Percentiles rank a stretch among this genome's conserved stretches.
Evolutionary conservation across 148 eudicot genomes (phyloP).

Genomic region (Fagopyrum esculentum): DNA sequence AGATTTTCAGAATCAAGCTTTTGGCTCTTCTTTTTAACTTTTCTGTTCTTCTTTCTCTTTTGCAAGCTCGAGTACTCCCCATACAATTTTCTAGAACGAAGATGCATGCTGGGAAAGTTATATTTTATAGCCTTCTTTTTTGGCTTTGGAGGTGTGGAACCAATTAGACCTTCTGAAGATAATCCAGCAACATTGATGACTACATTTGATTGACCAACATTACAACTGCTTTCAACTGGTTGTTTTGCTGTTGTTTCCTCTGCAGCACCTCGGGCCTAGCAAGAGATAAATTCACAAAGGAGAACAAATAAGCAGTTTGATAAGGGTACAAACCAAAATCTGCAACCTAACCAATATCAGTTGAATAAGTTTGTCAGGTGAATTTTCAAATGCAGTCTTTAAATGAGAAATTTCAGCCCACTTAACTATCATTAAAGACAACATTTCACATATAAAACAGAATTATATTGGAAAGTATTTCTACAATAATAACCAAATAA

Average conservation of each 20-base stretch:
- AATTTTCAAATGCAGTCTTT: neutral
- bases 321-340: neutral
- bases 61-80: constrained; percentile 31
- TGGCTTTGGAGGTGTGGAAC: constrained; percentile 15
- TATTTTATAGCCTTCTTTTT: constrained; percentile 32
- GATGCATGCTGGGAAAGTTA: constrained; percentile 26
- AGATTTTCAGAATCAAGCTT: constrained; percentile 16
- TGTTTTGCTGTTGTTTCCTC: neutral
- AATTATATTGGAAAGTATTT: neutral
- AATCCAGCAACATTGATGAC: neutral
- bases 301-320: neutral
- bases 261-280: neutral
- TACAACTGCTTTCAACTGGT: neutral
- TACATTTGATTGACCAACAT: neutral
- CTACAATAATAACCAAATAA: neutral
- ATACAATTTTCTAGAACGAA: constrained; percentile 52
- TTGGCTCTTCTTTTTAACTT: constrained; percentile 19
- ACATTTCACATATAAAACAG: neutral
- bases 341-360: neutral
- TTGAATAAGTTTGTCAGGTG: neutral
- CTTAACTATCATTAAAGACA: neutral
- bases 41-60: constrained; percentile 46
- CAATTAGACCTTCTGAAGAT: neutral
- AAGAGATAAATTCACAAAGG: neutral
- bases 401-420: neutral